Base-by-base conservation (phyloP, 352 stramenopile genomes). In the Phytophthora palmivora region DNA sequence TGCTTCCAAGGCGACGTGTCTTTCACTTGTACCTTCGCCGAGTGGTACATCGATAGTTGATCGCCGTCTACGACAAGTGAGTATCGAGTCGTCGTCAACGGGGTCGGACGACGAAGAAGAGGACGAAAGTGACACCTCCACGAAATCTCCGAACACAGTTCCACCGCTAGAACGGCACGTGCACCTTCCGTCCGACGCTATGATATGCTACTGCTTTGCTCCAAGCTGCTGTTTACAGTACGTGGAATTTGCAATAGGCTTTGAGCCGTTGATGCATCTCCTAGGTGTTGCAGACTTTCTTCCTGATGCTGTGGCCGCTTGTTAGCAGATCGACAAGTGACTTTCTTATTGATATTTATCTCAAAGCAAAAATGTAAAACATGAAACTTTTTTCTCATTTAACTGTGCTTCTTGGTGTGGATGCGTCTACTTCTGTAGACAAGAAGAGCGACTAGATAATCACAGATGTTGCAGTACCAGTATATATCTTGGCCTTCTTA, bases 181-280 rank as follows among this genome's bases (percentile, higher is more conserved):
- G 24, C 85, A 92, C 38, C 54, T 95, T 33, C 72, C 82, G 4
- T 82, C 75, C 42, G 85, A 94, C 57, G 84, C 83, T 21, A 91
- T 92, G 74, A 92, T 95, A 53, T 94, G 83, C 69, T 95, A 92
- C 62, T 88, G 74, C 68, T 95, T 95, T 46, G 70, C 79, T 15
- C 58, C 72, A 15, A 79, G 53, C 26, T 74, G 53, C 24, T 56
- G 54, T 26, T 60, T 95, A 6, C 85, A 95, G 58, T 94, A 95
- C 69, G 70, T 95, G 46, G 87, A 95, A 69, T 94, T 94, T 58
- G 87, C 87, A 8, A 93, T 95, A 53, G 85, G 87, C 15, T 95
- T 93, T 58, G 87, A 95, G 48, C 67, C 83, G 21, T 74, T 95
- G n/a, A 81, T 95, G 69, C 79, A 95, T 45, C 67, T 78, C 7